Conservation (phyloP, 495 filamentous ascomycete species). For the Lasiosphaeris hirsuta region DNA sequence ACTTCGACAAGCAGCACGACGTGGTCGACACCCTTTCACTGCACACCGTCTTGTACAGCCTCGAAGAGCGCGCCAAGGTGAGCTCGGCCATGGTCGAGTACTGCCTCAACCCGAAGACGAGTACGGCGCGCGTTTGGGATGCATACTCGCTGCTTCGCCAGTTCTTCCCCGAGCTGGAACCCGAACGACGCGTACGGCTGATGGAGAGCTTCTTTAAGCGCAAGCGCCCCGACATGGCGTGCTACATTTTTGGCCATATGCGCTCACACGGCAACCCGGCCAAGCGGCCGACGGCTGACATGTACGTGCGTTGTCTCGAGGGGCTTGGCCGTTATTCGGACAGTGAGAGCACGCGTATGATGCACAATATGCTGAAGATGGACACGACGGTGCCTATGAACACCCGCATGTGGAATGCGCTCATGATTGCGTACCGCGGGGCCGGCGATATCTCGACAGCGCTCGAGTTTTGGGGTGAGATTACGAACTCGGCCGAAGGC, state of each 20-base stretch:
- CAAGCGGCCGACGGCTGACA: slow-evolving; percentile 62
- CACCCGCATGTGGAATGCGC: slow-evolving; percentile 70
- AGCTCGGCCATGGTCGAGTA: slow-evolving; percentile 62
- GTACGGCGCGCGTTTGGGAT: slow-evolving; percentile 68
- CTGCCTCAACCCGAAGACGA: slow-evolving; percentile 58
- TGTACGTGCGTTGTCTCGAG: slow-evolving; percentile 72
- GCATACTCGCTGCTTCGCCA: slow-evolving; percentile 72
- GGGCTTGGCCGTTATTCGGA: slow-evolving; percentile 68
- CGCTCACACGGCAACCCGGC: slow-evolving; percentile 55
- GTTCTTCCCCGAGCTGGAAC: slow-evolving; percentile 71
- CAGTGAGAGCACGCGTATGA: slow-evolving; percentile 60
- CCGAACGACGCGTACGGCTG: slow-evolving; percentile 59
- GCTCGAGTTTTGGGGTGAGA: slow-evolving; percentile 76
- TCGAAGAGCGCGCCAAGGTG: slow-evolving; percentile 60
- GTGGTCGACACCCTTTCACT: slow-evolving; percentile 74
- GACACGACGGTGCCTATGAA: slow-evolving; percentile 73
- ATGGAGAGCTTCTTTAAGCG: slow-evolving; percentile 84
- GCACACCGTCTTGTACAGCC: slow-evolving; percentile 59
- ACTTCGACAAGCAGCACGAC: slow-evolving; percentile 67
- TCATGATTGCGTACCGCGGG: slow-evolving; percentile 80
- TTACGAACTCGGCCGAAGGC: slow-evolving; percentile 72
- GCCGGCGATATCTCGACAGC: slow-evolving; percentile 62
- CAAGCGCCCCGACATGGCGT: slow-evolving; percentile 73
- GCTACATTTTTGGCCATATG: slow-evolving; percentile 86
- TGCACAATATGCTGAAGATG: slow-evolving; percentile 91